A percentile compares a stretch with the other conserved stretches of the same genome.
Evolutionary conservation across 352 stramenopile species (phyloP).

Genomic region (Globisporangium sylvaticum): DNA sequence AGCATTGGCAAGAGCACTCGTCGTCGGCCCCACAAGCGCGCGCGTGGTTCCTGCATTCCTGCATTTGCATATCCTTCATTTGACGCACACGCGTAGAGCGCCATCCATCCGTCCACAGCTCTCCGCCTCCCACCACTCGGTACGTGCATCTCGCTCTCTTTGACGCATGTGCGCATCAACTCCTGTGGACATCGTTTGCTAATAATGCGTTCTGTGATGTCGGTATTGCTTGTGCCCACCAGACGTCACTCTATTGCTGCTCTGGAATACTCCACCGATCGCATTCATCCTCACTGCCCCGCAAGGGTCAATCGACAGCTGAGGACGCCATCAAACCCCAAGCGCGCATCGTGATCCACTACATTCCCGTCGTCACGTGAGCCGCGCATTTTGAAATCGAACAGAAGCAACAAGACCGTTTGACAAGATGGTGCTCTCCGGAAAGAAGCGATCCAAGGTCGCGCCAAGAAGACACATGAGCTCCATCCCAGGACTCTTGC

Average conservation of each 20-base stretch:
- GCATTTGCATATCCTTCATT: conserved; percentile 8
- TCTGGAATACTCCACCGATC: neutral
- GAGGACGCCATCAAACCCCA: neutral
- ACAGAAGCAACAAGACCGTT: neutral
- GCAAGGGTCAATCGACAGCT: neutral
- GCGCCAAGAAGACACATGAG: conserved; percentile 26
- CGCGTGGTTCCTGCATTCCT: neutral
- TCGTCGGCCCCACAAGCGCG: neutral
- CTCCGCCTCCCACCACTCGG: neutral
- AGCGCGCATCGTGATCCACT: neutral
- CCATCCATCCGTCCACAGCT: neutral
- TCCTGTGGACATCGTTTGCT: neutral
- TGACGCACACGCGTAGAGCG: neutral
- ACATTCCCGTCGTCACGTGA: neutral
- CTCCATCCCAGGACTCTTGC: conserved; percentile 28
- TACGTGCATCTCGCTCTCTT: neutral
- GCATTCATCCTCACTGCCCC: neutral
- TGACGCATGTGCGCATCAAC: neutral
- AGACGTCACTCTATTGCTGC: neutral
- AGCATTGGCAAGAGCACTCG: neutral
- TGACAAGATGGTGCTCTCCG: conserved; percentile 14
- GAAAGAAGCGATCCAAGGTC: conserved; percentile 38
- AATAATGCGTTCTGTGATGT: neutral
- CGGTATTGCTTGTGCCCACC: neutral
- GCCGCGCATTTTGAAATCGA: neutral